A percentile compares a stretch with the other conserved stretches of the same genome.
phyloP scores from a whole-genome alignment of 257 asterid genomes.

The Primulina huaijiensis region DNA sequence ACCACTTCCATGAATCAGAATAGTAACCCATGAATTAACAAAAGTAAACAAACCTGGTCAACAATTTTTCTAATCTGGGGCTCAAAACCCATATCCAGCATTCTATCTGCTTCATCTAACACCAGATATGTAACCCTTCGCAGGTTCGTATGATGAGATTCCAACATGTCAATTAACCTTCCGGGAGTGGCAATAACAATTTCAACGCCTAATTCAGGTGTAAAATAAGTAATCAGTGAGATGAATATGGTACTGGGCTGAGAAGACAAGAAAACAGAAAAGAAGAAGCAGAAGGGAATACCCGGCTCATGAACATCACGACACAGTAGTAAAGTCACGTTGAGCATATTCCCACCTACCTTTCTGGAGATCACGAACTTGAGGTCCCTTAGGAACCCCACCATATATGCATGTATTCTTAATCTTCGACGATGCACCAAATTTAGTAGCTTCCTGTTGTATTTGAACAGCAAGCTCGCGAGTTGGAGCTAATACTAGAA shows the following conservation, averaged over 20 bases:
- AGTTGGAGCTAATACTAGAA: conserved; percentile 97
- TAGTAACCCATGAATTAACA: neutral
- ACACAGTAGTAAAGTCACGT: conserved; percentile 97
- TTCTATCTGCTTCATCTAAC: conserved; percentile 92
- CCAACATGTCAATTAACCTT: conserved; percentile 89
- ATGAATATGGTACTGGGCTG: conserved; percentile 12
- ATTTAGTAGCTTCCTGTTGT: conserved; percentile 95
- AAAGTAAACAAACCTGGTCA: conserved; percentile 56
- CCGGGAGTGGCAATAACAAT: conserved; percentile 94
- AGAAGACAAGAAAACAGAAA: conserved; percentile 27
- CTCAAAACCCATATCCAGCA: conserved; percentile 96
- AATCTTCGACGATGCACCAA: conserved; percentile 99
- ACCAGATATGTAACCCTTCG: conserved; percentile 92
- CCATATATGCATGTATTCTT: conserved; percentile 98
- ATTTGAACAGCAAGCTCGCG: conserved; percentile 99
- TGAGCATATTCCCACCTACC: conserved; percentile 99
- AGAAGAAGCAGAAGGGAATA: conserved; percentile 81
- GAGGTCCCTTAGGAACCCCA: conserved; percentile 99
- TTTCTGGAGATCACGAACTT: conserved; percentile 99
- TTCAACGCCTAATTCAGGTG: conserved; percentile 64
- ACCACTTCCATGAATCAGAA: neutral
- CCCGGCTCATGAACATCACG: conserved; percentile 99
- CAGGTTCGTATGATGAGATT: conserved; percentile 82
- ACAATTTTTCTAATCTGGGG: conserved; percentile 86
- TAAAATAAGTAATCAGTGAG: conserved; percentile 23